These are phyloP conservation scores for Karstenula rhodostoma DNA, from an alignment of 2,329 filamentous ascomycete species.

Conservation along the genomic window DNA sequence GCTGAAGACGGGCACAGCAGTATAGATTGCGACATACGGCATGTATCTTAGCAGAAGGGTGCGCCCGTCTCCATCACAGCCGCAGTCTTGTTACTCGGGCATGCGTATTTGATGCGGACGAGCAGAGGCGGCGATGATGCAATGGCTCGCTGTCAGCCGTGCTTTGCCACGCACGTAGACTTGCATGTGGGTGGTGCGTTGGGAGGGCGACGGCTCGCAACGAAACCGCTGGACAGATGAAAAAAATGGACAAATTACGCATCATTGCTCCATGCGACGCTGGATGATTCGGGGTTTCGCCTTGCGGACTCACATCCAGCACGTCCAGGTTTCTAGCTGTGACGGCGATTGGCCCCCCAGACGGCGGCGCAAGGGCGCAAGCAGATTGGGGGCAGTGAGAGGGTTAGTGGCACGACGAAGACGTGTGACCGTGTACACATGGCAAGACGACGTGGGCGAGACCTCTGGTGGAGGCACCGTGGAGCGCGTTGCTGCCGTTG, in stretches of 20 bases:
- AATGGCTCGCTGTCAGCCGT: slow-evolving; percentile 23
- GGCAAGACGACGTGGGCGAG: slow-evolving; percentile 11
- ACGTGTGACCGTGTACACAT: slow-evolving; percentile 16
- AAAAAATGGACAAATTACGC: slow-evolving; percentile 17
- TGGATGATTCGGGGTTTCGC: slow-evolving; percentile 28
- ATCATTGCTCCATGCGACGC: slow-evolving; percentile 13
- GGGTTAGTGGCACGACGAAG: slow-evolving; percentile 4
- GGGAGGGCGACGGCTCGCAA: slow-evolving; percentile 9
- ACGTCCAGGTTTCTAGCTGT: slow-evolving; percentile 41
- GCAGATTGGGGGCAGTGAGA: slow-evolving; percentile 7
- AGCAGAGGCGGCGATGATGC: slow-evolving; percentile 30
- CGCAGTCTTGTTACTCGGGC: slow-evolving; percentile 31
- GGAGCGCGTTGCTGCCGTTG: too few species aligned
- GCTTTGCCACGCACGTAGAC: slow-evolving; percentile 18
- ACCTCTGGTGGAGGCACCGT: neutral
- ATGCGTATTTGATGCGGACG: slow-evolving; percentile 22
- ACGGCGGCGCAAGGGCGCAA: slow-evolving; percentile 29
- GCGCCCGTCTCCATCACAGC: slow-evolving; percentile 20
- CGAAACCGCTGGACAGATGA: slow-evolving; percentile 16
- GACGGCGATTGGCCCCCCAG: slow-evolving; percentile 38
- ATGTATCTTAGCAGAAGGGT: slow-evolving; percentile 14
- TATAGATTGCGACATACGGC: slow-evolving; percentile 3
- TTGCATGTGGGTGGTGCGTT: neutral
- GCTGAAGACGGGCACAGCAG: slow-evolving; percentile 2
- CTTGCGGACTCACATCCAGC: neutral